These are phyloP conservation scores for Skeletonema marinoi DNA, from an alignment of 108 stramenopile species.

Conservation along the genomic window DNA sequence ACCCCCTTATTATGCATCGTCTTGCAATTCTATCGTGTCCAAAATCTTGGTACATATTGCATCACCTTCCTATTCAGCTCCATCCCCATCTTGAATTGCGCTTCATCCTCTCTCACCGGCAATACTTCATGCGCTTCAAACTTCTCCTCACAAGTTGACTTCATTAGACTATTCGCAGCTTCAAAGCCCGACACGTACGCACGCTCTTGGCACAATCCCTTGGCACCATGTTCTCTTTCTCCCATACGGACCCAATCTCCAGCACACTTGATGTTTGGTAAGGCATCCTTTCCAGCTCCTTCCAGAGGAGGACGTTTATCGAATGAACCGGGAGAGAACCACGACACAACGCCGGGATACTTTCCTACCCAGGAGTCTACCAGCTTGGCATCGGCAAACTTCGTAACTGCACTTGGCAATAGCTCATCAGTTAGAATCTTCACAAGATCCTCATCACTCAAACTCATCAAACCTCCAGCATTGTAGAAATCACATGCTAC, in stretches of 20 bases:
- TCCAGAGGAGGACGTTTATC: constrained; percentile 78
- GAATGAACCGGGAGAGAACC: constrained; percentile 90
- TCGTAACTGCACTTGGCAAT: constrained; percentile 77
- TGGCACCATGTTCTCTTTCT: constrained; percentile 90
- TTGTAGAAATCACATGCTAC: constrained; percentile 94
- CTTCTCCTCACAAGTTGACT: constrained; percentile 8
- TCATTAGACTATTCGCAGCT: constrained; percentile 81
- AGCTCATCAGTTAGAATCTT: constrained; percentile 79
- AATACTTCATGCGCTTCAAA: constrained; percentile 60
- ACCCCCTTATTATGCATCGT: no score
- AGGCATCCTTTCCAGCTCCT: constrained; percentile 52
- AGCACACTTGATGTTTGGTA: constrained; percentile 83
- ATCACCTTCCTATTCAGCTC: constrained; percentile 79
- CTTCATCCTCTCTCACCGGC: constrained; percentile 91
- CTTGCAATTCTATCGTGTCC: constrained; percentile 59
- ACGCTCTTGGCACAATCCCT: constrained; percentile 93
- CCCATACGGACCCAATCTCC: constrained; percentile 96
- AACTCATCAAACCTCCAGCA: constrained; percentile 78
- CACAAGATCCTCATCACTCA: constrained; percentile 84
- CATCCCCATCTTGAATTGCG: constrained; percentile 68
- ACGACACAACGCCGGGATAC: constrained; percentile 82
- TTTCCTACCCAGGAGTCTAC: constrained; percentile 91
- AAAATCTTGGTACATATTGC: constrained; percentile 75
- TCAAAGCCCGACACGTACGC: constrained; percentile 89
- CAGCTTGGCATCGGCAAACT: constrained; percentile 76